Conservation (phyloP, 192 early-diverging fungal species). For the Umbelopsis isabellina region DNA sequence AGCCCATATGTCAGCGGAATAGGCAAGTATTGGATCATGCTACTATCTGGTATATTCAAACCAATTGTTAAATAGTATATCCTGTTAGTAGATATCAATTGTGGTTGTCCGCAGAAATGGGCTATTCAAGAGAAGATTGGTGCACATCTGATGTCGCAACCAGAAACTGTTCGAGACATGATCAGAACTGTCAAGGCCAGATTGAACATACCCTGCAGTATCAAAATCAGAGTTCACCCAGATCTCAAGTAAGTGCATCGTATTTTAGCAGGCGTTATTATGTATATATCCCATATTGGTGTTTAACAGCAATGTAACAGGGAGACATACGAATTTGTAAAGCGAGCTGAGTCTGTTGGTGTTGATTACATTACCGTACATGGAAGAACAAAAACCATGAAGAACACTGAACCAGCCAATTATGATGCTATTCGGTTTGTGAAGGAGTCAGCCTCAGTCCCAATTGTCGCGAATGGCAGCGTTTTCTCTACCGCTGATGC, state of each 20-base stretch:
- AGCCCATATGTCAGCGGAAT: constrained; percentile 76
- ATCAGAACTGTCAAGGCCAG: constrained; percentile 73
- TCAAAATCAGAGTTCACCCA: constrained; percentile 88
- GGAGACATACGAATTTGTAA: constrained; percentile 85
- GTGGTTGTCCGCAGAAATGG: constrained; percentile 98
- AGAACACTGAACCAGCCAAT: constrained; percentile 80
- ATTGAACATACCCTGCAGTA: constrained; percentile 71
- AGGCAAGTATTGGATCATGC: constrained; percentile 27
- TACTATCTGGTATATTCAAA: background rate
- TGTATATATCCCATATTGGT: background rate
- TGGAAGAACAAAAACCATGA: constrained; percentile 82
- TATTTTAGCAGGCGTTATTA: background rate
- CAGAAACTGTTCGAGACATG: constrained; percentile 93
- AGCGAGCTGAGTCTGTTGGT: constrained; percentile 81
- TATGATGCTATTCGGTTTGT: constrained; percentile 81
- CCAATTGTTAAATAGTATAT: background rate
- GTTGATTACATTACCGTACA: constrained; percentile 91
- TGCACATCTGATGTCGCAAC: constrained; percentile 81
- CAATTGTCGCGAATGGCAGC: constrained; percentile 89
- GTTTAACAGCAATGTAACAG: constrained; percentile 33
- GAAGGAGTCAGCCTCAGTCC: constrained; percentile 78
- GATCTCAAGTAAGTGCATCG: constrained; percentile 56
- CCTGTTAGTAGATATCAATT: constrained; percentile 69
- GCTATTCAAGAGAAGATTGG: constrained; percentile 91
- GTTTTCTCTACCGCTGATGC: constrained; percentile 80